Evolutionary conservation across 352 stramenopile genomes (phyloP).

Genomic region (Pythium graminicola): DNA sequence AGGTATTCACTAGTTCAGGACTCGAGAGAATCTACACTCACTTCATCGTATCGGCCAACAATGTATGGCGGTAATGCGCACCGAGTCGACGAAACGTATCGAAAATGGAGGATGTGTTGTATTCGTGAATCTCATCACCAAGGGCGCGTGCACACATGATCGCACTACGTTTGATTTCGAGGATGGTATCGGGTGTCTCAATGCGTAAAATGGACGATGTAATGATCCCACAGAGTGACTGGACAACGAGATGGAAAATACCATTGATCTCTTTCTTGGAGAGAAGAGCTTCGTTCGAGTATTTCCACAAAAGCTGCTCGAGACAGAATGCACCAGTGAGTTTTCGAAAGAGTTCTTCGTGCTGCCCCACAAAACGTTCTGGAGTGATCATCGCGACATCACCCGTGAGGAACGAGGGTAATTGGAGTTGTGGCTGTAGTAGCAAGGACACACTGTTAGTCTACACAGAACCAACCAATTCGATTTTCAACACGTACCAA

Average conservation of each 20-base stretch:
- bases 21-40: slow-evolving; percentile 25
- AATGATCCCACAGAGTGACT: slow-evolving; percentile 65
- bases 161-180: slow-evolving; percentile 61
- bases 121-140: slow-evolving; percentile 68
- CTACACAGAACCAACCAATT: neutral
- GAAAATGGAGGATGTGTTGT: slow-evolving; percentile 55
- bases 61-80: slow-evolving; percentile 48
- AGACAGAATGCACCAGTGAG: slow-evolving; percentile 66
- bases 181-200: slow-evolving; percentile 42
- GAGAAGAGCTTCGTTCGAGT: slow-evolving; percentile 60
- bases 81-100: slow-evolving; percentile 62
- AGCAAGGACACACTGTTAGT: neutral
- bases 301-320: slow-evolving; percentile 64
- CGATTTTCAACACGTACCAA: slow-evolving; percentile 28
- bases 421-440: slow-evolving; percentile 57
- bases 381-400: slow-evolving; percentile 66
- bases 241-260: slow-evolving; percentile 72
- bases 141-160: slow-evolving; percentile 54
- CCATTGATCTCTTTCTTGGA: slow-evolving; percentile 80
- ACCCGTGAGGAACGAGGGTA: slow-evolving; percentile 62
- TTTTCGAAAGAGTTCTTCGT: slow-evolving; percentile 79
- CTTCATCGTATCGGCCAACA: slow-evolving; percentile 58
- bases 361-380: slow-evolving; percentile 64
- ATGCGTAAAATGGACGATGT: slow-evolving; percentile 58
- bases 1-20: neutral